phyloP scores from a whole-genome alignment of 495 filamentous ascomycete species.

The Tricharina praecox region DNA sequence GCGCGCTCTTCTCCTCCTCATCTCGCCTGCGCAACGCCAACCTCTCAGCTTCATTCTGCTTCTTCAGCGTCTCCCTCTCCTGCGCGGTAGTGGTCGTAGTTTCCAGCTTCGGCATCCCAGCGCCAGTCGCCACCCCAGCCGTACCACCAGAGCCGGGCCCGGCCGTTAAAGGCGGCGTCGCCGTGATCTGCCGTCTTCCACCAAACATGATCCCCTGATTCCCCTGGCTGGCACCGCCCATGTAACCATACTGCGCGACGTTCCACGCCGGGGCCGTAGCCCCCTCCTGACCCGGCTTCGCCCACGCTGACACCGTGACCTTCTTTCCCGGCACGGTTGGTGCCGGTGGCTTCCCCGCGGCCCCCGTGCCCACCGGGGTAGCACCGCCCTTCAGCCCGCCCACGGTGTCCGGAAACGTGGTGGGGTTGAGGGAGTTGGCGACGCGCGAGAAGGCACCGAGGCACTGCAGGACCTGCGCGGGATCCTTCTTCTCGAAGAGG shows the following conservation, averaged over 20 bases:
- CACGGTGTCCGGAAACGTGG: slow-evolving; percentile 53
- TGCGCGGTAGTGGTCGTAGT: no score
- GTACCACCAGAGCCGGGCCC: no score
- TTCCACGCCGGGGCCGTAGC: slow-evolving; percentile 88
- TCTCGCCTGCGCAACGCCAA: not conserved
- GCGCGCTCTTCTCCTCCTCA: not conserved
- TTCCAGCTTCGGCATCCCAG: slow-evolving; percentile 38
- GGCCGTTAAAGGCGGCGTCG: no score
- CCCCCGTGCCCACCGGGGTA: slow-evolving; percentile 18
- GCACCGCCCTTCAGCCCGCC: slow-evolving; percentile 33
- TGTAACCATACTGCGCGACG: slow-evolving; percentile 95
- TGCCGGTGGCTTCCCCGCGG: not conserved
- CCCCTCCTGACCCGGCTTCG: slow-evolving; percentile 62
- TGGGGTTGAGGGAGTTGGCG: slow-evolving; percentile 61
- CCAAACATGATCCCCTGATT: slow-evolving; percentile 91
- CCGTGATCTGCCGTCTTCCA: slow-evolving; percentile 80
- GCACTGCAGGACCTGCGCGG: slow-evolving; percentile 89
- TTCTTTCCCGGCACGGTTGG: slow-evolving; percentile 4
- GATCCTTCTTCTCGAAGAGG: slow-evolving; percentile 90
- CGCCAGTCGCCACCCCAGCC: no score
- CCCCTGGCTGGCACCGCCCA: slow-evolving; percentile 93
- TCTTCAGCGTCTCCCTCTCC: not conserved
- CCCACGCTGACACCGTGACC: slow-evolving; percentile 65
- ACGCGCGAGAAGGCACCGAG: slow-evolving; percentile 77
- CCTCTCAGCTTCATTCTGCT: not conserved